These are phyloP conservation scores for Pseudovirgaria hyperparasitica DNA, from an alignment of 2,329 filamentous ascomycete species.

Conservation along the genomic window DNA sequence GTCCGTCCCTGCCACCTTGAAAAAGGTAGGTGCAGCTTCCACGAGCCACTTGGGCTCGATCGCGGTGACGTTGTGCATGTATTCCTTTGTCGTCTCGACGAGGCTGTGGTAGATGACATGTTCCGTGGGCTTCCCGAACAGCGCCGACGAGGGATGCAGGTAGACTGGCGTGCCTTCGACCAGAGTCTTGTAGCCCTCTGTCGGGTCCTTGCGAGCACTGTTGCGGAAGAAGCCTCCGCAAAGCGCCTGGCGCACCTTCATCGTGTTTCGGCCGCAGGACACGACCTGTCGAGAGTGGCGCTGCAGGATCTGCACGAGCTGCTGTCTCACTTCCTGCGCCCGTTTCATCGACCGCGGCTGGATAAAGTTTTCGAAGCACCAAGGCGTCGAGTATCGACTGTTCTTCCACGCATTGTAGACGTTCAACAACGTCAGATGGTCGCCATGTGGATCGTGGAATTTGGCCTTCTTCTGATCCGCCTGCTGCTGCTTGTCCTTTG, in stretches of 20 bases:
- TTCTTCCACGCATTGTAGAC: slow-evolving; percentile 97
- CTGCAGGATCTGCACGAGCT: slow-evolving; percentile 87
- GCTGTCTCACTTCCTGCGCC: slow-evolving; percentile 83
- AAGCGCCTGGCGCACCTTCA: slow-evolving; percentile 75
- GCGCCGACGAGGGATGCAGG: slow-evolving; percentile 77
- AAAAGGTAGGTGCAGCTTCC: slow-evolving; percentile 95
- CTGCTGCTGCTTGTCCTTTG: slow-evolving; percentile 92
- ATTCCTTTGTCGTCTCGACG: slow-evolving; percentile 90
- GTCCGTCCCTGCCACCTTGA: slow-evolving; percentile 88
- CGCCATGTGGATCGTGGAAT: slow-evolving; percentile 89
- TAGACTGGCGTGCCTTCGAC: slow-evolving; percentile 93
- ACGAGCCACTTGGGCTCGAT: slow-evolving; percentile 94
- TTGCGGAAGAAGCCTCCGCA: slow-evolving; percentile 96
- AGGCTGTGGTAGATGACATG: slow-evolving; percentile 91
- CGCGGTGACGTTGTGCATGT: slow-evolving; percentile 87
- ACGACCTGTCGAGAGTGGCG: slow-evolving; percentile 72
- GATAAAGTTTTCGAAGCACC: slow-evolving; percentile 98
- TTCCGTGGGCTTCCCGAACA: slow-evolving; percentile 93
- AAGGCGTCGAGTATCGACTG: slow-evolving; percentile 67
- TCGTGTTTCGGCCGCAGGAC: slow-evolving; percentile 78
- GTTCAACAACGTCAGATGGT: slow-evolving; percentile 89
- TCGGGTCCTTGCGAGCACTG: slow-evolving; percentile 83
- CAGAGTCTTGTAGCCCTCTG: slow-evolving; percentile 95
- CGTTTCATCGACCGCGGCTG: slow-evolving; percentile 80
- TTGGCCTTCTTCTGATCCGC: slow-evolving; percentile 97